Base-by-base conservation (phyloP, 2,329 filamentous ascomycete species). In the Madurella fahalii region DNA sequence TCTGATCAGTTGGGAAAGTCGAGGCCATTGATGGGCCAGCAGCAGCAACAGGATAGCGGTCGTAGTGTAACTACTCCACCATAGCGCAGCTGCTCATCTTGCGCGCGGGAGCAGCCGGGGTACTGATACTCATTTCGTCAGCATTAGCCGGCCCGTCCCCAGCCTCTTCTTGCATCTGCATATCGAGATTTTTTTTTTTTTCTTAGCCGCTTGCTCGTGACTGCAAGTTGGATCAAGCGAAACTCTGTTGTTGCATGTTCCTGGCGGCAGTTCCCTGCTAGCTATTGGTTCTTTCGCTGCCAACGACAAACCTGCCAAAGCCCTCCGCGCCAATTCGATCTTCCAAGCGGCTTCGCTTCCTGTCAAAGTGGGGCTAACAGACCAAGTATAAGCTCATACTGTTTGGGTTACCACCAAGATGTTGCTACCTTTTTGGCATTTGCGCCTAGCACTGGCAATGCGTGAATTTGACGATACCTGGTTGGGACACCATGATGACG, bases 151-250 rank as follows among this genome's bases (percentile, higher is more conserved):
- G 54, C 46, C 53, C 53, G 37, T 37, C 34, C 48, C 58, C 48
- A 50, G 51, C 54, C 54, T 46, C 56, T 42, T 41, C 55, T 32
- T 58, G 58, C 58, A 60, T 53, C 50, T 60, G 58, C 56, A 34
- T 45, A 60, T 60, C 58, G 56, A 49, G 41, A n/a, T 47, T 20
- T 43, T 34, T 18, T 50, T n/a, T n/a, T n/a, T n/a, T n/a, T n/a
- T n/a, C n/a, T n/a, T 49, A 32, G 11, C 20, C 30, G 18, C 9
- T 49, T 37, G 39, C 30, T 42, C 31, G 32, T 40, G 37, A n/a
- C 18, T 42, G 16, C 40, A 34, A 50, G 46, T n/a, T n/a, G n/a
- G n/a, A n/a, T n/a, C n/a, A n/a, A n/a, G n/a, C n/a, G n/a, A n/a
- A n/a, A n/a, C n/a, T n/a, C n/a, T n/a, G n/a, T n/a, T n/a, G 13